Evolutionary conservation across 2,329 filamentous ascomycete genomes (phyloP).

Genomic region (Ramichloridium luteum): DNA sequence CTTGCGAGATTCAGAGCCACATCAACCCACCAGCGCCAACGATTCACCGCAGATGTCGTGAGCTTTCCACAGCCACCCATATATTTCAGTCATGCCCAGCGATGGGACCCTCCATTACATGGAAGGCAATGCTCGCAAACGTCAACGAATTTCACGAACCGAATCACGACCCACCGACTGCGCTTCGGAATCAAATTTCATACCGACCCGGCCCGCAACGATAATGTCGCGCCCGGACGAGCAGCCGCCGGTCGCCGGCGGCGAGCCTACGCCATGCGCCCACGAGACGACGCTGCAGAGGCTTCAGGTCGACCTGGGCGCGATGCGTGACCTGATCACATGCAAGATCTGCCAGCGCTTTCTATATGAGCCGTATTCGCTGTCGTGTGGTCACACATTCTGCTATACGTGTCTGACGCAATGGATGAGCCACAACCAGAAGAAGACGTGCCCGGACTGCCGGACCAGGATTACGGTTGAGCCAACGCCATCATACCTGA

Average conservation of each 20-base stretch:
- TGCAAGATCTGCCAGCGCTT: constrained; percentile 58
- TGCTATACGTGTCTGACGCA: constrained; percentile 44
- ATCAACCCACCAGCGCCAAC: too few relatives aligned
- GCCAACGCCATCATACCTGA: constrained; percentile 53
- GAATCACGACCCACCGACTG: too few relatives aligned
- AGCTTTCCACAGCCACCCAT: too few relatives aligned
- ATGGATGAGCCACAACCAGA: constrained; percentile 47
- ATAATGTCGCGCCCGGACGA: too few relatives aligned
- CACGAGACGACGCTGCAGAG: background rate
- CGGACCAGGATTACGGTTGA: constrained; percentile 45
- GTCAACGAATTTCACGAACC: too few relatives aligned
- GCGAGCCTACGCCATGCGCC: too few relatives aligned
- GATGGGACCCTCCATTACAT: background rate
- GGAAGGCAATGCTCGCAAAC: constrained; percentile 1
- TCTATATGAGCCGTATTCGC: constrained; percentile 57
- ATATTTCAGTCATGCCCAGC: too few relatives aligned
- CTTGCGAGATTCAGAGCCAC: too few relatives aligned
- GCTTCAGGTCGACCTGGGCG: constrained; percentile 41
- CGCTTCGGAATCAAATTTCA: too few relatives aligned
- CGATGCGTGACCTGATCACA: constrained; percentile 48
- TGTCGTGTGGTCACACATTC: constrained; percentile 58
- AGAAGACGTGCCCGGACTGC: constrained; percentile 59
- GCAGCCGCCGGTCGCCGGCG: too few relatives aligned
- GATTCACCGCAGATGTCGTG: too few relatives aligned
- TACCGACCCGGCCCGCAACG: too few relatives aligned